Percentiles rank a stretch among this genome's conserved stretches.
Evolutionary conservation across 2,329 filamentous ascomycete species (phyloP).

Genomic region (Fusarium sp.): DNA sequence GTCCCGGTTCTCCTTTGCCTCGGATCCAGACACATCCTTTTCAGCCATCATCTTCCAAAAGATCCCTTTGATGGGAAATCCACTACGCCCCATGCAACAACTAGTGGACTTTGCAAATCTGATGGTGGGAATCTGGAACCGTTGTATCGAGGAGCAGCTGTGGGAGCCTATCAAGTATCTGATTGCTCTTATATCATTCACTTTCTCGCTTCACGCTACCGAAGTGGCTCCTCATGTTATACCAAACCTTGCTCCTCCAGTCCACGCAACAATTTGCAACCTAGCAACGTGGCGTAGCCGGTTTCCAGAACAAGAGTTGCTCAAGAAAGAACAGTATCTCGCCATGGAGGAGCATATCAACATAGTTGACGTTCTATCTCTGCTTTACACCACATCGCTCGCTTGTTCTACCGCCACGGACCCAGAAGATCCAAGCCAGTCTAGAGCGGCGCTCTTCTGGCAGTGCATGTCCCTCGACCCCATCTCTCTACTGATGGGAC

Average conservation of each 20-base stretch:
- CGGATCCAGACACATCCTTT: slow-evolving; percentile 69
- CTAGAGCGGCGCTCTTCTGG: slow-evolving; percentile 68
- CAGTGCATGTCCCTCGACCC: slow-evolving; percentile 72
- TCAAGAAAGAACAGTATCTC: slow-evolving; percentile 51
- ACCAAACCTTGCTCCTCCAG: slow-evolving; percentile 64
- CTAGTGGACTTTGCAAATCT: slow-evolving; percentile 72
- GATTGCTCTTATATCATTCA: slow-evolving; percentile 71
- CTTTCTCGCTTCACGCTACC: slow-evolving; percentile 70
- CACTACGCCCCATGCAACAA: slow-evolving; percentile 62
- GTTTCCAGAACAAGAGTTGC: slow-evolving; percentile 59
- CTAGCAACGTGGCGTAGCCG: slow-evolving; percentile 68
- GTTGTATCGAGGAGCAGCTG: slow-evolving; percentile 72
- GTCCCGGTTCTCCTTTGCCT: slow-evolving; percentile 72
- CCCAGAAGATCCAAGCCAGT: slow-evolving; percentile 45
- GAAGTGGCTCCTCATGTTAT: slow-evolving; percentile 69
- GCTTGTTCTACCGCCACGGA: slow-evolving; percentile 61
- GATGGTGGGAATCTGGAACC: slow-evolving; percentile 74
- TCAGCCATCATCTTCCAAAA: slow-evolving; percentile 75
- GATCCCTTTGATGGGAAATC: slow-evolving; percentile 67
- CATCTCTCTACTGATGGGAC: slow-evolving; percentile 73
- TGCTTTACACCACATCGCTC: slow-evolving; percentile 72
- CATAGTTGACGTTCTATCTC: slow-evolving; percentile 69
- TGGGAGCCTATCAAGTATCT: slow-evolving; percentile 73
- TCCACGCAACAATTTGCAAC: slow-evolving; percentile 69
- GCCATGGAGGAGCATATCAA: slow-evolving; percentile 67